Conservation (phyloP, 2,329 filamentous ascomycete genomes). For the Harringtonia lauricola region DNA sequence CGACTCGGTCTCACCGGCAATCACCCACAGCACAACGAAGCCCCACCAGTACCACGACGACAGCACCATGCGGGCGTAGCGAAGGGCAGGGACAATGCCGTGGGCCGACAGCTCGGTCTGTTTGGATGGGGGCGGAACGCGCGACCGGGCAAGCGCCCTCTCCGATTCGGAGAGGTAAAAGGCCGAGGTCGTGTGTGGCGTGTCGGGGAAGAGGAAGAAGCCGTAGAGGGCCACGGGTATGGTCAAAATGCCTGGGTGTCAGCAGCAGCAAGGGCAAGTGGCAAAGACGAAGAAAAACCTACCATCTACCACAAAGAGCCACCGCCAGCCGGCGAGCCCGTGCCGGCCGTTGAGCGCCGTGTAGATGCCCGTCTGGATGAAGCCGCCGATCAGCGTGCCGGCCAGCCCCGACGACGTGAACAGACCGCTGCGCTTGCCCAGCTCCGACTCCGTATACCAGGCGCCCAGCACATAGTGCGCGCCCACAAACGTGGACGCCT, state of each 20-base stretch:
- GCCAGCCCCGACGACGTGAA: conserved; percentile 49
- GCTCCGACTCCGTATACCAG: conserved; percentile 50
- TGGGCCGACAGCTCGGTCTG: conserved; percentile 1
- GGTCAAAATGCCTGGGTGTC: conserved; percentile 34
- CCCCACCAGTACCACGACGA: conserved; percentile 55
- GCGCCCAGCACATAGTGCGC: conserved; percentile 49
- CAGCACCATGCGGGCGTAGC: conserved; percentile 44
- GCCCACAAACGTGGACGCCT: conserved; percentile 45
- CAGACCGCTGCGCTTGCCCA: conserved; percentile 49
- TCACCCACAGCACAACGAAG: conserved; percentile 56
- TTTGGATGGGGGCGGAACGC: conserved; percentile 34
- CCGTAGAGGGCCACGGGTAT: conserved; percentile 45
- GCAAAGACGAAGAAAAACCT: too few relatives aligned
- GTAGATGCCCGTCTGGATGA: conserved; percentile 45
- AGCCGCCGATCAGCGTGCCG: conserved; percentile 51
- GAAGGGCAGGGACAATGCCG: conserved; percentile 13
- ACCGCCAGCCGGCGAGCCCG: conserved; percentile 44
- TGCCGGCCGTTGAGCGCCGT: conserved; percentile 30
- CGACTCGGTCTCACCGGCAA: conserved; percentile 61
- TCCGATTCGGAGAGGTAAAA: conserved; percentile 32
- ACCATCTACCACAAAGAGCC: conserved; percentile 27
- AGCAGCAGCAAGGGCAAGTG: too few relatives aligned
- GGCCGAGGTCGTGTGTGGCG: conserved; percentile 35
- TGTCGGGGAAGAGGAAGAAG: conserved; percentile 41
- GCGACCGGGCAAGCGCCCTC: conserved; percentile 23